Evolutionary conservation across 768 basidiomycete genomes (phyloP), one percentile per base, ranked within the genome.

Genomic region (Tulasnella sp.): DNA sequence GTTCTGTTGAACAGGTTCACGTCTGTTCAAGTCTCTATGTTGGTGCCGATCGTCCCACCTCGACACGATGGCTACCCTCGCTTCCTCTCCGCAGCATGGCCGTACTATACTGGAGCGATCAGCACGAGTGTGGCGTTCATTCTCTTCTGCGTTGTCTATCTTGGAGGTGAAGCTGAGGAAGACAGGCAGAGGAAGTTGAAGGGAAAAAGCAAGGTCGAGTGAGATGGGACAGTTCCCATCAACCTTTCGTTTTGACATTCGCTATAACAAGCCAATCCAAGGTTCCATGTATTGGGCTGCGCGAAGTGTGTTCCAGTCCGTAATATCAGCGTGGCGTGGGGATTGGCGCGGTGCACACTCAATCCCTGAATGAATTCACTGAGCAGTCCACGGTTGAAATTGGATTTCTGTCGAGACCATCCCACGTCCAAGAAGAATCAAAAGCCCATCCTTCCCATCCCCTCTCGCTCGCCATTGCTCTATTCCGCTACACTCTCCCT

Each of bases 11-110:
- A 4, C 15, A 93, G 92, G 34, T 81, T 80, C 73, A 79, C 86
- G n/a, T 81, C 80, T 69, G 74, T 99, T 31, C 76, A 82, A 58
- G 80, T 83, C 56, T 78, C 82, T 2, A 83, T 80, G 2, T 87
- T 81, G 15, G 87, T 92, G 1, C 80, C 92, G 17, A 82, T 99
- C 44, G 90, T 94, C 1, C 96, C 96, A 1, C 89, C 90, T 22
- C 76, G 89, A 48, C 96, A 98, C 72, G 92, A 99, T 71, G 87
- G 85, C 49, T 96, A 97, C 70, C 90, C 92, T 3, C 83, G 96
- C 25, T 99, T 96, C 80, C 78, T 99, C 65, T 84, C 82, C 48
- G 92, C 92, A 2, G 96, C 96, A 5, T 92, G 87, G 87, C 94
- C 96, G 0, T 99, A 94, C 69, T 99, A 99, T 64, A 75, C 77